Evolutionary conservation across 345 rosid genomes (phyloP).

Genomic region (Rhodamnia rubescens): DNA sequence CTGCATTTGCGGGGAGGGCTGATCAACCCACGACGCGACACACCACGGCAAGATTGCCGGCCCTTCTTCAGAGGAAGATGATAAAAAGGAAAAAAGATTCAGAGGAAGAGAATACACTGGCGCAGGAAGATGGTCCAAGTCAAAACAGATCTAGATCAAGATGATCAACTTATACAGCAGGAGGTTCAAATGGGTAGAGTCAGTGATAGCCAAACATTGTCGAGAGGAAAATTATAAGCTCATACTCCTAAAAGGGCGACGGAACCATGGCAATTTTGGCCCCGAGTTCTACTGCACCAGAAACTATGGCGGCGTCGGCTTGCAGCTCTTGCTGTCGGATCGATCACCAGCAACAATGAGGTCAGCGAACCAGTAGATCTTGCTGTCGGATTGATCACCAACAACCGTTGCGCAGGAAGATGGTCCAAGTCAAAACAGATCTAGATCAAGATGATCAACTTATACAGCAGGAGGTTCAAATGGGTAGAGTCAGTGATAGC

Average conservation of each 20-base stretch:
- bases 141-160: background rate
- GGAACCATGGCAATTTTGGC: fast-evolving
- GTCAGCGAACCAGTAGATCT: no score
- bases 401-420: background rate
- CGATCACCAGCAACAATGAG: background rate
- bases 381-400: background rate
- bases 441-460: background rate
- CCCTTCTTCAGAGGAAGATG: background rate
- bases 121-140: background rate
- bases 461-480: background rate
- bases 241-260: background rate
- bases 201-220: background rate
- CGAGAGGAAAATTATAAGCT: background rate
- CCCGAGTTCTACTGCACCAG: background rate
- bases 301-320: background rate
- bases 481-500: background rate
- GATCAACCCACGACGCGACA: no score
- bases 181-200: background rate
- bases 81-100: background rate
- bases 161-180: background rate
- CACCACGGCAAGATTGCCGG: no score
- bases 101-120: background rate
- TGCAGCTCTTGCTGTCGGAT: background rate
- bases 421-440: background rate
- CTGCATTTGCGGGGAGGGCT: no score